Evolutionary conservation across 2,329 filamentous ascomycete species (phyloP).

Genomic region (Cladophialophora chaetospira): DNA sequence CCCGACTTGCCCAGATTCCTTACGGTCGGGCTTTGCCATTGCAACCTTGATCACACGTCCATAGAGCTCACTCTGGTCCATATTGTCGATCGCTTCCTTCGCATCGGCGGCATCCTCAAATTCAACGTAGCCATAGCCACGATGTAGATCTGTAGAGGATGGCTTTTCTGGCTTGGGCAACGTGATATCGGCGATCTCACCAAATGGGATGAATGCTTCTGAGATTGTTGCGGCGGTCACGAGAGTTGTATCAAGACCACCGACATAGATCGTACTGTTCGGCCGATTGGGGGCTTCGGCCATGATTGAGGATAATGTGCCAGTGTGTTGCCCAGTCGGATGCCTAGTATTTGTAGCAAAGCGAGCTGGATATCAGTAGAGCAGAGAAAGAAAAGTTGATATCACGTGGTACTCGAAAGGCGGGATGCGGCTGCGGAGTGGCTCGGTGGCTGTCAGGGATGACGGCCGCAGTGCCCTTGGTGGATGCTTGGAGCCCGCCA

Average conservation of each 20-base stretch:
- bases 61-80: slow-evolving; percentile 96
- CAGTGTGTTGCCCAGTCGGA: background rate
- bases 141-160: slow-evolving; percentile 75
- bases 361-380: background rate
- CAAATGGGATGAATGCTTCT: slow-evolving; percentile 94
- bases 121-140: slow-evolving; percentile 96
- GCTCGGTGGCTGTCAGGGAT: slow-evolving; percentile 15
- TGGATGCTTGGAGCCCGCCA: slow-evolving; percentile 8
- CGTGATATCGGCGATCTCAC: slow-evolving; percentile 88
- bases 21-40: slow-evolving; percentile 79
- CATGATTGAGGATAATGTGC: slow-evolving; percentile 61
- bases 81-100: slow-evolving; percentile 95
- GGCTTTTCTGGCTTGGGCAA: slow-evolving; percentile 84
- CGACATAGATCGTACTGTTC: slow-evolving; percentile 91
- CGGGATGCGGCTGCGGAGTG: slow-evolving; percentile 1
- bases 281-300: slow-evolving; percentile 73
- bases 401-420: slow-evolving; percentile 10
- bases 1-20: slow-evolving; percentile 71
- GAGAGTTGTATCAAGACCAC: slow-evolving; percentile 72
- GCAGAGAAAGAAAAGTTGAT: background rate
- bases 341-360: background rate
- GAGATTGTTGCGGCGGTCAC: slow-evolving; percentile 76
- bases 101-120: slow-evolving; percentile 85
- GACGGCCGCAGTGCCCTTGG: slow-evolving; percentile 25
- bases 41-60: slow-evolving; percentile 91